Evolutionary conservation across 2,329 filamentous ascomycete species (phyloP).

Genomic region (Paecilomyces fulvus): DNA sequence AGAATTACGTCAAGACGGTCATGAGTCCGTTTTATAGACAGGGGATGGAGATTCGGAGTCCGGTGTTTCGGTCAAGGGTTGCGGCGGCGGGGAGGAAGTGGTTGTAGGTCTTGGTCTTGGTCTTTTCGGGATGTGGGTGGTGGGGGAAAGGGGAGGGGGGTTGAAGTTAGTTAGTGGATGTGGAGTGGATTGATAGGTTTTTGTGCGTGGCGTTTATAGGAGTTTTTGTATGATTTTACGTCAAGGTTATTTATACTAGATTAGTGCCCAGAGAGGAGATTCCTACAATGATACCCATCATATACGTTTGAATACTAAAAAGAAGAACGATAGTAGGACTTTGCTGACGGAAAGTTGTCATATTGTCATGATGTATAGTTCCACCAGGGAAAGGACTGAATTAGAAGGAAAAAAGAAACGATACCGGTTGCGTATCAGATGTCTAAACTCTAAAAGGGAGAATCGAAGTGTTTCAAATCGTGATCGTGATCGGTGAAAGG

Average conservation of each 20-base stretch:
- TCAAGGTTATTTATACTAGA: not conserved
- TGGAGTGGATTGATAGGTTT: not conserved
- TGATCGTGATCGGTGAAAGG: not conserved
- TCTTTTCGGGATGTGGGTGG: not conserved
- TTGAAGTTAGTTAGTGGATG: not conserved
- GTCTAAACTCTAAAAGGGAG: not conserved
- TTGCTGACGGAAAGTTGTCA: no score
- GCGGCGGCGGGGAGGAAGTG: slow-evolving; percentile 88
- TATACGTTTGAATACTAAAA: not conserved
- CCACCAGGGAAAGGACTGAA: not conserved
- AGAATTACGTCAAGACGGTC: slow-evolving; percentile 90
- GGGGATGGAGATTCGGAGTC: slow-evolving; percentile 77
- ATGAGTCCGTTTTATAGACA: slow-evolving; percentile 95
- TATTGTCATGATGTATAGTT: not conserved
- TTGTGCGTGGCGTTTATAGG: slow-evolving; percentile 8
- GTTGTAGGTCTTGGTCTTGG: slow-evolving; percentile 32
- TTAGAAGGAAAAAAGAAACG: not conserved
- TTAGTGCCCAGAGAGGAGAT: not conserved
- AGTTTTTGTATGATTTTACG: not conserved
- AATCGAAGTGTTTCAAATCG: not conserved
- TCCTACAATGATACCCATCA: not conserved
- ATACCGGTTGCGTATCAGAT: not conserved
- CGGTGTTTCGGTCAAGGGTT: slow-evolving; percentile 74
- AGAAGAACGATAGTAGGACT: no score
- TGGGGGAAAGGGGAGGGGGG: no score